Base-by-base conservation (phyloP, 2,329 filamentous ascomycete genomes). In the Neurospora sp. region DNA sequence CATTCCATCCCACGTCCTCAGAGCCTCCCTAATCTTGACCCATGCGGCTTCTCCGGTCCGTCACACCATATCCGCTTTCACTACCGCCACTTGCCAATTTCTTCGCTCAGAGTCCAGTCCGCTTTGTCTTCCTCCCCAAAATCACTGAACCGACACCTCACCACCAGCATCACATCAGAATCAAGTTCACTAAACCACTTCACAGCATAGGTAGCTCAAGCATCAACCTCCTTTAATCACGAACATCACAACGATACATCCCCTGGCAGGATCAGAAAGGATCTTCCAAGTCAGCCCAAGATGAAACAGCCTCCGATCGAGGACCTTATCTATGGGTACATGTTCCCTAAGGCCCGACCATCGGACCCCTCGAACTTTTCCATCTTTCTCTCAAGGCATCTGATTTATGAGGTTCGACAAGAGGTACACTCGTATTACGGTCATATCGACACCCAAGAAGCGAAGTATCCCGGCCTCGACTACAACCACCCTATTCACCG, bases 351-450 rank as follows among this genome's bases (percentile, higher is more conserved):
- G 69, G 88, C 89, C 15, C 87, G 88, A 72, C 79, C 86, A 15
- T 87, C 83, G 70, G 91, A 94, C 75, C 91, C 91, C 11, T 86
- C 87, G 69, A 90, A 87, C 76, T 94, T 94, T 81, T 85, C 88
- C 69, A 85, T 85, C 57, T 86, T 93, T 62, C 85, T 94, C 66
- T 87, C 89, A 74, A 87, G 89, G 71, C 86, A 88, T 78, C 86
- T 94, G 67, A 90, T 94, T 67, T 87, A 87, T 73, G 91, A 94
- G 82, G 91, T 94, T 70, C 90, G 91, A 70, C 89, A 91, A 77
- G 91, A 94, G 79, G 92, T 92, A 1, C 87, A 90, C 74, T 87
- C 89, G 68, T 94, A 92, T 81, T 94, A 92, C 79, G 91, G 91
- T 74, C 89, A 92, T 76, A 86, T 94, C 73, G 89, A 92, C 77